Base-by-base conservation (phyloP, 2,329 filamentous ascomycete genomes). In the Penicillium sp. region DNA sequence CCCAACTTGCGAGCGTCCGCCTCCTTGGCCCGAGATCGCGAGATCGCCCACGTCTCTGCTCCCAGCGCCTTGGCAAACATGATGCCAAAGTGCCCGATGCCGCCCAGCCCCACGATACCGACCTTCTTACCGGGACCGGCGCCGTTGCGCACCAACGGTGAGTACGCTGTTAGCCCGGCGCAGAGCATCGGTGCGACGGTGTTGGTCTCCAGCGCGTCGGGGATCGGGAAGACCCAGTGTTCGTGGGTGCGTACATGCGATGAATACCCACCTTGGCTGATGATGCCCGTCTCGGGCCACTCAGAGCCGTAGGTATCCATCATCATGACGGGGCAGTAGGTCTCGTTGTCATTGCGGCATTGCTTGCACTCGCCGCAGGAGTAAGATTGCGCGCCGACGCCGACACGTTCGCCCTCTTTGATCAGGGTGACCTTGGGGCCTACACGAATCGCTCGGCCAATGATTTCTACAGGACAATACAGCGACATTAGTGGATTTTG, bases 111-210 rank as follows among this genome's bases (percentile, higher is more conserved):
- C 18, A 73, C 65, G 18, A 70, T 63, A 29, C 66, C 67, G 11
- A 71, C 68, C 49, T 67, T 66, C 55, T 70, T 69, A 7, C 88
- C 88, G 1, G 85, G 85, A 0, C 86, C 86, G 50, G 79, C 78
- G 24, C 86, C 86, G 62, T 90, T 83, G 42, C 88, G 80, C 54
- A 87, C 83, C 11, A 95, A 76, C 1, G 89, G 88, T 51, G 81
- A 85, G 73, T 83, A 94, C 50, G 83, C 82, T 3, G 89, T 94
- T 56, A 94, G 76, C 54, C 89, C 89, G 36, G 87, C 89, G 69
- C 89, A 94, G 57, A 93, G 78, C 85, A 90, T 89, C 8, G 86
- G 86, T 1, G 87, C 88, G 1, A 84, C 86, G 43, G 83, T 70
- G 25, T 66, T 66, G 49, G 67, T 73, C 54, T 75, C 67, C 39